Percentiles rank a stretch among this genome's conserved stretches.
Evolutionary conservation across 805 yeast species (phyloP).

Genomic region (Wickerhamomyces silvicola): DNA sequence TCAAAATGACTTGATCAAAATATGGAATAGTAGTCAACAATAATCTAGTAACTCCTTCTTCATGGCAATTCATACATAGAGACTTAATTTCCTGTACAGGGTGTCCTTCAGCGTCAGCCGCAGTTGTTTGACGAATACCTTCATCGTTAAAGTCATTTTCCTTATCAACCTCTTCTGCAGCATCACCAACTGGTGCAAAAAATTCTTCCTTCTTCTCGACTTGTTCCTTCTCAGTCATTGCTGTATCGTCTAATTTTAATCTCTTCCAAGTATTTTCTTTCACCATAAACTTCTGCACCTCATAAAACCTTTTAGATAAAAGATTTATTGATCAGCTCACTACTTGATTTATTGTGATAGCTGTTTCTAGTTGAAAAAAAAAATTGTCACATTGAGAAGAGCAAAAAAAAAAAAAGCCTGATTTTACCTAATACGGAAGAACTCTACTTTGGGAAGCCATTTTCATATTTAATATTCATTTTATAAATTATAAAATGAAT

Average conservation of each 20-base stretch:
- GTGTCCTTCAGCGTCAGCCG: slow-evolving; percentile 78
- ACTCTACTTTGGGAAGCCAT: no score
- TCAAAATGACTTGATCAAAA: slow-evolving; percentile 82
- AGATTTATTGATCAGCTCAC: no score
- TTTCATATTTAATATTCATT: no score
- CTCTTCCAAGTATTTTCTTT: slow-evolving; percentile 6
- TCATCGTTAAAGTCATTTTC: slow-evolving; percentile 23
- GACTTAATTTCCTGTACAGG: slow-evolving; percentile 95
- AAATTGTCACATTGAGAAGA: no score
- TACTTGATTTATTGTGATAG: no score
- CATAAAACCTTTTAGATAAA: no score
- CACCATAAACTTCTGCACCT: no score
- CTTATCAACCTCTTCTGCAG: slow-evolving; percentile 41
- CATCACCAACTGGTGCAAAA: slow-evolving; percentile 56
- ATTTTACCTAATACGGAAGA: no score
- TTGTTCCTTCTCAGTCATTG: slow-evolving; percentile 7
- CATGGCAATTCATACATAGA: slow-evolving; percentile 90
- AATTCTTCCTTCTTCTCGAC: slow-evolving; percentile 31
- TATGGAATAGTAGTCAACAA: slow-evolving; percentile 85
- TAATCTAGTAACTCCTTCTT: slow-evolving; percentile 78
- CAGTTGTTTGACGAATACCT: slow-evolving; percentile 64
- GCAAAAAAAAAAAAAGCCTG: no score
- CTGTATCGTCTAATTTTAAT: slow-evolving; percentile 8
- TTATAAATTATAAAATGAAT: no score
- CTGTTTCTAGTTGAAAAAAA: no score